Evolutionary conservation across 257 asterid genomes (phyloP), one percentile per base, ranked within the genome.

Genomic region (Forsythia suspensa): DNA sequence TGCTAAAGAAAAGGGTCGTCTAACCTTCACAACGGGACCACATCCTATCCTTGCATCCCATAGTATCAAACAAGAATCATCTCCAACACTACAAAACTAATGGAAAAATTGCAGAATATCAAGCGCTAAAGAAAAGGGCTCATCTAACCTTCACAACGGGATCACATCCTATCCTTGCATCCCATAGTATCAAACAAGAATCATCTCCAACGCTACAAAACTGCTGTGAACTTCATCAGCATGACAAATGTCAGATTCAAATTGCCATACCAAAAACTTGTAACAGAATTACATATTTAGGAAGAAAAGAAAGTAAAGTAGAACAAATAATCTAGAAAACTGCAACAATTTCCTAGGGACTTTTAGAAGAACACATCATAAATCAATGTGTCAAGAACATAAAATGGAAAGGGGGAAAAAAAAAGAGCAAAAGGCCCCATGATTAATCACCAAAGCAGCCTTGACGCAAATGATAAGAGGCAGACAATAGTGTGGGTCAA

Each of bases 131-230:
- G 66, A 77, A 79, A 51, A 78, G 0, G 59, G 59, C 3, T 48
- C 20, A 4, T 79, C 90, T 80, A 29, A 96, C 98, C 98, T 91
- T 96, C 52, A 89, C 87, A 77, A 87, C 91, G 0, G 98, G 99
- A 86, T 71, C 84, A 79, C 24, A 83, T 59, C 96, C 97, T 70
- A 78, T 89, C 70, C 97, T 94, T 18, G 98, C 96, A 82, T 96
- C 99, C 99, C 99, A 96, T 51, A 96, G 82, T 81, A 94, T 96
- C 86, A 96, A 89, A 83, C 98, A 92, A 57, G 99, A 94, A 89
- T 96, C 99, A 84, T 96, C 97, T 72, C 99, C 99, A 82, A 96
- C 99, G 74, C 99, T 96, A 80, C 98, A 96, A 57, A 96, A 96
- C 79, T 96, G 97, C 95, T 94, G 96, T 18, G 97, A 91, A 83